Percentiles rank a stretch among this genome's conserved stretches.
phyloP scores from a whole-genome alignment of 768 basidiomycete genomes.

The Mycena capillaripes region DNA sequence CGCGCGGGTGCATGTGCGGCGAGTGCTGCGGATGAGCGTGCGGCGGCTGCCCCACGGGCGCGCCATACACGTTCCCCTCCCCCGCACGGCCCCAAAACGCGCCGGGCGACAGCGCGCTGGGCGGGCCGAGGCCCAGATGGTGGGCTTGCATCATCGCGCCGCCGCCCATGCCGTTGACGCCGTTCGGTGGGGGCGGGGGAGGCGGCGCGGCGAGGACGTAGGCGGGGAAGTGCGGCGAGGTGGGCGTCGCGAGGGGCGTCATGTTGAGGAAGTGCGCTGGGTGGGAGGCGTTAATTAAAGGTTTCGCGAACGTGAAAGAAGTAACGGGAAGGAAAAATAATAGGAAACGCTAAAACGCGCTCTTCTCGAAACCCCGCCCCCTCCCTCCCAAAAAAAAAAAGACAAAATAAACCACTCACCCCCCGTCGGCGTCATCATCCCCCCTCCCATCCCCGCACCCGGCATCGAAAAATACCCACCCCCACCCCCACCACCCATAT shows the following conservation, averaged over 20 bases:
- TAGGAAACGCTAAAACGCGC: not conserved
- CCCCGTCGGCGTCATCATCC: conserved; percentile 34
- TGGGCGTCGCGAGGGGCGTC: conserved; percentile 38
- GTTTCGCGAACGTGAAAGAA: too few relatives aligned
- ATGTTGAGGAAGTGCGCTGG: conserved; percentile 36
- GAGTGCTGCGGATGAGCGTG: conserved; percentile 1
- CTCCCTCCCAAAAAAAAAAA: not conserved
- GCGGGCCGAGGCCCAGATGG: conserved; percentile 23
- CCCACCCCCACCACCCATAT: not conserved
- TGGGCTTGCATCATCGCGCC: not conserved
- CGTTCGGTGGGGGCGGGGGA: not conserved
- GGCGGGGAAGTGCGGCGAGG: conserved; percentile 34
- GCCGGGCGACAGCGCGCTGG: conserved; percentile 74
- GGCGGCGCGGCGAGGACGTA: conserved; percentile 24
- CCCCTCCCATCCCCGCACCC: conserved; percentile 18
- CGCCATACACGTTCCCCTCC: conserved; percentile 54
- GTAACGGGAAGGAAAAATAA: too few relatives aligned
- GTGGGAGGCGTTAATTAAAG: not conserved
- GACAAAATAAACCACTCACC: conserved; percentile 7
- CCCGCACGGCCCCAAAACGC: conserved; percentile 79
- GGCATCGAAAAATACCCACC: conserved; percentile 28
- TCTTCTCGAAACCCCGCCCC: not conserved
- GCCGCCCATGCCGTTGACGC: not conserved
- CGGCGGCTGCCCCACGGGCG: conserved; percentile 52
- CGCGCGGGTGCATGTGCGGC: not conserved